Percentiles rank a stretch among this genome's conserved stretches.
Conservation (phyloP, 306 rosid species). For the Casuarina equisetifolia region DNA sequence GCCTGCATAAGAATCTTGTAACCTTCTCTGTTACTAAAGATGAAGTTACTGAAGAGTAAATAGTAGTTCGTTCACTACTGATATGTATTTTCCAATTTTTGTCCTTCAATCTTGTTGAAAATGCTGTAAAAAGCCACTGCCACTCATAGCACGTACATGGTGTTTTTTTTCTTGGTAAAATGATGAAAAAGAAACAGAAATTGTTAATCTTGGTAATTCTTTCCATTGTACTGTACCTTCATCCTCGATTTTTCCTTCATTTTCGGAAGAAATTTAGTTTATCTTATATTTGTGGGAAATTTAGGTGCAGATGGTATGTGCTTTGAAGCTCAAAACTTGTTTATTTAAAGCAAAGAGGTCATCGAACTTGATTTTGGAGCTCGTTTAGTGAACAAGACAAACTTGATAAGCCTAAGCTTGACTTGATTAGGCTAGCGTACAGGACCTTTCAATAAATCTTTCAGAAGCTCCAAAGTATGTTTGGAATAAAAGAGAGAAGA, state of each 20-base stretch:
- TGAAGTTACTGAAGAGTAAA: constrained; percentile 2
- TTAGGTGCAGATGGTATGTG: not conserved
- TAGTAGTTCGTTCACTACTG: constrained; percentile 22
- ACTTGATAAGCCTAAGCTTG: not conserved
- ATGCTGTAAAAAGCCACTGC: constrained; percentile 36
- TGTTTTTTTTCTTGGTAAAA: not conserved
- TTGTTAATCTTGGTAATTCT: not conserved
- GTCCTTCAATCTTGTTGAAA: constrained; percentile 15
- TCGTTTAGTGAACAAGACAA: not conserved
- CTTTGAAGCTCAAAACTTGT: not conserved
- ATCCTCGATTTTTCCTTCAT: not conserved
- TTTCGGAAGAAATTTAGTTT: not conserved
- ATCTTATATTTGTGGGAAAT: not conserved
- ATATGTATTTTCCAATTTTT: constrained; percentile 33
- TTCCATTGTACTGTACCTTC: not conserved
- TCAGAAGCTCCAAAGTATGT: not conserved
- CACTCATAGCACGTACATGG: constrained; percentile 17
- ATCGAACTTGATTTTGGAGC: not conserved
- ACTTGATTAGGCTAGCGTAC: not conserved
- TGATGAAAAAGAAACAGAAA: not conserved
- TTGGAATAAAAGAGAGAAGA: not conserved
- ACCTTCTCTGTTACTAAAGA: constrained; percentile 14
- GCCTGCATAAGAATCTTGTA: constrained; percentile 20
- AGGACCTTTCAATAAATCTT: not conserved
- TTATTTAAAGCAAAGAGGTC: not conserved